Evolutionary conservation across 2,329 filamentous ascomycete genomes (phyloP), one percentile per base, ranked within the genome.

Genomic region (Colletotrichum viniferum): DNA sequence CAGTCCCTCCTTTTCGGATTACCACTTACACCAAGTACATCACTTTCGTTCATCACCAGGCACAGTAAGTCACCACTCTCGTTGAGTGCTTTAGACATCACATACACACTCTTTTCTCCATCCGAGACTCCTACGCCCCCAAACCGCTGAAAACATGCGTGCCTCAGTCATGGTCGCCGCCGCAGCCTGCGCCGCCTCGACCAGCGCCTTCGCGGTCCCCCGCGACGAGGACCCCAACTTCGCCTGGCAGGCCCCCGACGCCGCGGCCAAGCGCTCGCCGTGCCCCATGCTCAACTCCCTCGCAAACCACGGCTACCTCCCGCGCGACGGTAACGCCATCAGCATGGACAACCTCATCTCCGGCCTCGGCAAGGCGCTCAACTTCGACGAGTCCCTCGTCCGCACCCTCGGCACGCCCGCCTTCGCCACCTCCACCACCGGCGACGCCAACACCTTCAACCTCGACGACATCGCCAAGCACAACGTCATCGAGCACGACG

Each of bases 191-290:
- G 69, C 69, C 63, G 52, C 71, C 5, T 32, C 63, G 28, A 28
- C 56, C 34, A 63, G 60, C 34, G 43, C 26, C 34, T 13, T 24
- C 69, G 69, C 68, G 26, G 13, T 36, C 18, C 55, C 64, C 34
- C 67, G 65, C 52, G 65, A 60, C 55, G 61, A 55, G 14, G 55
- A 55, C 30, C 36, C 72, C 30, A 21, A 69, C 30, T 63, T 63
- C 69, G 62, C 63, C 38, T 75, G 69, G 69, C 26, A 58, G 8
- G 62, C 73, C 43, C 73, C 73, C n/a, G 69, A 56, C 13, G 69
- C 43, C 16, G 8, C 34, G 14, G 73, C 91, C 2, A 93, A 93
- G 55, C 75, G 78, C 13, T 65, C 71, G 10, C 78, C 79, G 8
- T 80, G 79, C 69, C 79, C 78, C 13, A 79, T 80, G 78, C 69